A percentile compares a stretch with the other conserved stretches of the same genome.
phyloP scores from a whole-genome alignment of 108 stramenopile species.

The Cyclotella atomus region DNA sequence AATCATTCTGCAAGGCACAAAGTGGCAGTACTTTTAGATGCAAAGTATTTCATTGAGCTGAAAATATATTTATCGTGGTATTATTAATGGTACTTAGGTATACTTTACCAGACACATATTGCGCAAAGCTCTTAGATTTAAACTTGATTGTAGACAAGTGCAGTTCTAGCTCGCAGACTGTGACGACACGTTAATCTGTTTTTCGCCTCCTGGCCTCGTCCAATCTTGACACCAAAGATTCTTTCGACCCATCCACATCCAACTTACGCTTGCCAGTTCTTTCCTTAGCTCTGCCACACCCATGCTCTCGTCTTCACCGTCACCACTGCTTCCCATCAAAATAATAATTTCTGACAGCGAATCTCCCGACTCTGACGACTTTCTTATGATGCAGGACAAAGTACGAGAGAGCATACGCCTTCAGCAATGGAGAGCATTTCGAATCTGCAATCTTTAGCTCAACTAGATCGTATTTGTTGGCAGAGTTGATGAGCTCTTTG shows the following conservation, averaged over 20 bases:
- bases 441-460: conserved; percentile 26
- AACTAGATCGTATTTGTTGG: conserved; percentile 25
- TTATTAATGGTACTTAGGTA: too few relatives aligned
- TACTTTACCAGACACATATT: too few relatives aligned
- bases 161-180: too few relatives aligned
- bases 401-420: conserved; percentile 9
- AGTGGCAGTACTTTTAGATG: too few relatives aligned
- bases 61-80: too few relatives aligned
- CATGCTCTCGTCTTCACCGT: not conserved
- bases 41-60: too few relatives aligned
- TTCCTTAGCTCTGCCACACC: conserved; percentile 4
- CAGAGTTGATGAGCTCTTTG: conserved; percentile 17
- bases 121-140: too few relatives aligned
- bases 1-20: too few relatives aligned
- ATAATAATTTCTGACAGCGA: not conserved
- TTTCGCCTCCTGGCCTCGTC: not conserved
- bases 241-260: conserved; percentile 27
- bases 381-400: not conserved
- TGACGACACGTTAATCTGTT: not conserved
- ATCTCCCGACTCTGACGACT: not conserved
- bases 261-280: not conserved
- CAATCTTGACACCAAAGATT: conserved; percentile 8
- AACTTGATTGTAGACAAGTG: too few relatives aligned
- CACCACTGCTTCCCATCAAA: not conserved
- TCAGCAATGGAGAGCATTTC: conserved; percentile 10